Conservation (phyloP, 2,329 filamentous ascomycete species). For the Colletotrichum gigasporum region DNA sequence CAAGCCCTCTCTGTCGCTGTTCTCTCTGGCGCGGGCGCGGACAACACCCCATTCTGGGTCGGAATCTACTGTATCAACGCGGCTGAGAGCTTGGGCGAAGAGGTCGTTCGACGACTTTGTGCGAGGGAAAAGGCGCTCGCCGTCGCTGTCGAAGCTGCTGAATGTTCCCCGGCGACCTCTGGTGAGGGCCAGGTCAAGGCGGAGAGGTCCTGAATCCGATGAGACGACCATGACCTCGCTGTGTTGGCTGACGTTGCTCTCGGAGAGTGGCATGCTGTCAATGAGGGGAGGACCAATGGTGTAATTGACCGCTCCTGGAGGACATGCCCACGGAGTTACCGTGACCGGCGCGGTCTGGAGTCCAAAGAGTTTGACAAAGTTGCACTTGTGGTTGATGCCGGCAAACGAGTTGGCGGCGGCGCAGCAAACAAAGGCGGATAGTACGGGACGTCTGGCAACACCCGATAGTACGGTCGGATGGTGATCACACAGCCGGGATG, state of each 20-base stretch:
- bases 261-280: conserved; percentile 13
- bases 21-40: conserved; percentile 30
- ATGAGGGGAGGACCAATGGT: background rate
- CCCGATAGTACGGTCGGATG: conserved; percentile 1
- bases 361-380: conserved; percentile 4
- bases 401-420: conserved; percentile 2
- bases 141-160: conserved; percentile 23
- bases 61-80: conserved; percentile 2
- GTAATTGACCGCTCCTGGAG: background rate
- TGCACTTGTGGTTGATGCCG: background rate
- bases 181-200: conserved; percentile 25
- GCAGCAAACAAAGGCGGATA: conserved; percentile 1
- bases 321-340: conserved; percentile 7
- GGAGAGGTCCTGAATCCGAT: conserved; percentile 22
- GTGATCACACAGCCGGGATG: background rate
- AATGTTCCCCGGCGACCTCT: conserved; percentile 26
- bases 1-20: conserved; percentile 27
- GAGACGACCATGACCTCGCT: conserved; percentile 31
- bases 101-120: conserved; percentile 30
- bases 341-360: background rate
- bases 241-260: background rate
- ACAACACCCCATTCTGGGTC: conserved; percentile 25
- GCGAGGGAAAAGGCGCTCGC: conserved; percentile 23
- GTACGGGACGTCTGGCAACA: conserved; percentile 12
- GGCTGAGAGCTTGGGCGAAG: conserved; percentile 19